phyloP scores from a whole-genome alignment of 192 early-diverging fungal genomes.

The Podochytrium sp. region DNA sequence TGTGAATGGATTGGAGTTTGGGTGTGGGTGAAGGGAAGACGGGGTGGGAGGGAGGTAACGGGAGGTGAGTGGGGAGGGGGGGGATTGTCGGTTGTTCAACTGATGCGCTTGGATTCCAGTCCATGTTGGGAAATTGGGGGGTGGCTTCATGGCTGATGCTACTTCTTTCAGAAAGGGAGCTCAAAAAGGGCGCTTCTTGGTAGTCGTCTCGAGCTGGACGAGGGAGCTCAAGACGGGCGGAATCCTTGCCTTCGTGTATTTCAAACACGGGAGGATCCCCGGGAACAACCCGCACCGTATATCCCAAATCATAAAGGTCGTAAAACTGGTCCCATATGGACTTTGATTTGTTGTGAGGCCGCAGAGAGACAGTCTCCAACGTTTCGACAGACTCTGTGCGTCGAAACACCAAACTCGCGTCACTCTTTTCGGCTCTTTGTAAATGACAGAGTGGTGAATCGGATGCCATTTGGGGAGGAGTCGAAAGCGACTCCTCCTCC shows the following conservation, averaged over 20 bases:
- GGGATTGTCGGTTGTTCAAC: not conserved
- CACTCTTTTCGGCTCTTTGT: no score
- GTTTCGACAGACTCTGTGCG: no score
- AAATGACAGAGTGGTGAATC: no score
- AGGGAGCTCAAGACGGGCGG: not conserved
- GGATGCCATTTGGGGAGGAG: no score
- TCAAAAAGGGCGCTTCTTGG: not conserved
- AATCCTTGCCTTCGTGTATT: not conserved
- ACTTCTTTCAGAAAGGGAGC: not conserved
- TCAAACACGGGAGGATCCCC: not conserved
- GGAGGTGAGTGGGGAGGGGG: not conserved
- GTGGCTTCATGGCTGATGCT: not conserved
- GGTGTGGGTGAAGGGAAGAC: not conserved
- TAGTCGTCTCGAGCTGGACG: not conserved
- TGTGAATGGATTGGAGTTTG: not conserved
- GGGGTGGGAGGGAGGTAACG: not conserved
- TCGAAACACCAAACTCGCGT: no score
- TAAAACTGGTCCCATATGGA: not conserved
- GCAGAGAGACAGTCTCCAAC: no score
- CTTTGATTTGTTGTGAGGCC: not conserved
- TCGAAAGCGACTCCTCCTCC: no score
- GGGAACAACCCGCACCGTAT: not conserved
- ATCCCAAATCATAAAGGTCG: slow-evolving; percentile 14
- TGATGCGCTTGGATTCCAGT: not conserved
- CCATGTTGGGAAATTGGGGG: not conserved